These are phyloP conservation scores for Apiospora phragmitis DNA, from an alignment of 2,329 filamentous ascomycete genomes.

Conservation along the genomic window DNA sequence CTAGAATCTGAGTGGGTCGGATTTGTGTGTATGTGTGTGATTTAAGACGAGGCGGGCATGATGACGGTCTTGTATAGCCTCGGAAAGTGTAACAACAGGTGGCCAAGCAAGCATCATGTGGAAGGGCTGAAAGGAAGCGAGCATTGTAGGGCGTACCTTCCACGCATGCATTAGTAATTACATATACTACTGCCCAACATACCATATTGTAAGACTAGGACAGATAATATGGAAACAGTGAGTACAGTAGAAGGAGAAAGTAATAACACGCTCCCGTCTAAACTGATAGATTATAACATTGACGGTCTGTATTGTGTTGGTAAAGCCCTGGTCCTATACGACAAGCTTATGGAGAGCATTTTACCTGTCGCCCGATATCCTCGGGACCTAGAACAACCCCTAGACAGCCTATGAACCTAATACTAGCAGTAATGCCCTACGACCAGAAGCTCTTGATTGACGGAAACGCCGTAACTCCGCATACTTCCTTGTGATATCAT, in stretches of 20 bases:
- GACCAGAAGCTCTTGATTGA: neutral
- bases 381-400: neutral
- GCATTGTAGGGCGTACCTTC: neutral
- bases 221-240: neutral
- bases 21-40: neutral
- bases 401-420: neutral
- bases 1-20: constrained; percentile 62
- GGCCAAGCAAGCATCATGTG: neutral
- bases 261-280: neutral
- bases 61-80: neutral
- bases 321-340: neutral
- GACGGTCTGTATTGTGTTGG: neutral
- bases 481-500: neutral
- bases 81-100: neutral
- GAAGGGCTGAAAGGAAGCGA: neutral
- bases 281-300: neutral
- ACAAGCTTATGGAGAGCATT: neutral
- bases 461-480: neutral
- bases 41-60: neutral
- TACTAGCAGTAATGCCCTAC: neutral
- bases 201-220: neutral
- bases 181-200: neutral
- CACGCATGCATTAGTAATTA: neutral
- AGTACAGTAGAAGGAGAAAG: neutral
- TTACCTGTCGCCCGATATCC: neutral